phyloP scores from a whole-genome alignment of 495 filamentous ascomycete species.

The Xylaria palmicola region DNA sequence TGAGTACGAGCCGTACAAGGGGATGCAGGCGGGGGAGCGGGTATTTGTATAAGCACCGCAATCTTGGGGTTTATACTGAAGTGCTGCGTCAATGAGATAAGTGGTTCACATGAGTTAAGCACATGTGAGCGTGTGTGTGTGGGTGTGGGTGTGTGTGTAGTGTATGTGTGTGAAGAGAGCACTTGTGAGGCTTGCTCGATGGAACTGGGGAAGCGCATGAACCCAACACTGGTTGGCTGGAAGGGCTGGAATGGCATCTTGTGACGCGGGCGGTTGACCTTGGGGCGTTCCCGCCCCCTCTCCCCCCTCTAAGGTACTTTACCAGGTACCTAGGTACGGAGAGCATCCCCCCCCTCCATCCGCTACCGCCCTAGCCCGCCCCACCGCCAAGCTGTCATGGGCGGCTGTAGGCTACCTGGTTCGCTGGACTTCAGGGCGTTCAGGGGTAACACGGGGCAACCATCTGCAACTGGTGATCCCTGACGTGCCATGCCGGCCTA shows the following conservation, averaged over 20 bases:
- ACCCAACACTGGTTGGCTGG: not conserved
- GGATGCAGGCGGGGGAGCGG: not conserved
- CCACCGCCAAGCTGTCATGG: conserved; percentile 1
- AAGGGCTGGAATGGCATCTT: not conserved
- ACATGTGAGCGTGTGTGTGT: no score
- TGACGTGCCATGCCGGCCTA: not conserved
- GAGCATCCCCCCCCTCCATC: no score
- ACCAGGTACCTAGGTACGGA: no score
- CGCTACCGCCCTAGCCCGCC: not conserved
- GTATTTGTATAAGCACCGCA: not conserved
- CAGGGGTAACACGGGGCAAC: conserved; percentile 1
- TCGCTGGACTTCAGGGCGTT: conserved; percentile 4
- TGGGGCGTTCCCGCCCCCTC: conserved; percentile 3
- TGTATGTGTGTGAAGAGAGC: no score
- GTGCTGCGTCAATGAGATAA: not conserved
- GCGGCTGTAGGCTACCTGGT: not conserved
- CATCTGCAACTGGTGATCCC: not conserved
- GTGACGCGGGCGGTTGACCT: not conserved
- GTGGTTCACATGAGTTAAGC: not conserved
- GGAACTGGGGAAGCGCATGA: not conserved
- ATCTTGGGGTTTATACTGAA: not conserved
- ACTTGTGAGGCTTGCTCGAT: no score
- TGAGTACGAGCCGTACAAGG: not conserved
- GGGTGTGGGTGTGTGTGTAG: no score
- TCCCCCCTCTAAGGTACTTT: not conserved